These are phyloP conservation scores for Mimosa bimucronata DNA, from an alignment of 306 rosid genomes.

Conservation along the genomic window DNA sequence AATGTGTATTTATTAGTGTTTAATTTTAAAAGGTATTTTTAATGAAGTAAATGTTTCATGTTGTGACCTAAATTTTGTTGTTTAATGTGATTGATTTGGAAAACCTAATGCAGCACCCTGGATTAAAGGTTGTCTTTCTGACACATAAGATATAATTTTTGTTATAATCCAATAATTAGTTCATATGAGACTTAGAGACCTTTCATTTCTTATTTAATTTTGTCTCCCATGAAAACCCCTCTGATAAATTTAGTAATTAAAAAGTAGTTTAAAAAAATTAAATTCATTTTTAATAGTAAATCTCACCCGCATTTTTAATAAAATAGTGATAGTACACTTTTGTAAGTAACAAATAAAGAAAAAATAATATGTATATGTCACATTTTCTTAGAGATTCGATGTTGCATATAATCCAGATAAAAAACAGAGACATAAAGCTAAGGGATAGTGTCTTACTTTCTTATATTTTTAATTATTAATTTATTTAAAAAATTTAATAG, in stretches of 20 bases:
- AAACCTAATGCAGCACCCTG: not conserved
- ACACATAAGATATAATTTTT: not conserved
- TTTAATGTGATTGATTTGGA: constrained; percentile 33
- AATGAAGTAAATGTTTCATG: constrained; percentile 28
- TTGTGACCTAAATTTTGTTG: not conserved
- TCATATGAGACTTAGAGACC: not conserved
- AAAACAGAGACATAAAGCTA: not conserved
- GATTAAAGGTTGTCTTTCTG: constrained; percentile 27
- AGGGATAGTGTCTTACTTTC: not conserved
- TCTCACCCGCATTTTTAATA: not conserved
- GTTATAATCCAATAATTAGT: constrained; percentile 25
- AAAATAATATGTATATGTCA: not conserved
- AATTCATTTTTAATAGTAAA: not conserved
- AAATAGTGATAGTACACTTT: not conserved
- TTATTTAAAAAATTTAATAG: not conserved
- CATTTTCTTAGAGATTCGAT: not conserved
- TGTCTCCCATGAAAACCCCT: not conserved
- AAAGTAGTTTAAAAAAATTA: not conserved
- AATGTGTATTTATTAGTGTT: constrained; percentile 12
- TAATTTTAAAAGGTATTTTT: constrained; percentile 2
- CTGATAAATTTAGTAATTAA: not conserved
- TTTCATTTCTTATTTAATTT: not conserved
- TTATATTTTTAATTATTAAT: not conserved
- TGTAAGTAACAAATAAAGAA: not conserved
- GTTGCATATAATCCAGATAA: not conserved